Base-by-base conservation (phyloP, 2,329 filamentous ascomycete species). In the Alternaria incomplexa region DNA sequence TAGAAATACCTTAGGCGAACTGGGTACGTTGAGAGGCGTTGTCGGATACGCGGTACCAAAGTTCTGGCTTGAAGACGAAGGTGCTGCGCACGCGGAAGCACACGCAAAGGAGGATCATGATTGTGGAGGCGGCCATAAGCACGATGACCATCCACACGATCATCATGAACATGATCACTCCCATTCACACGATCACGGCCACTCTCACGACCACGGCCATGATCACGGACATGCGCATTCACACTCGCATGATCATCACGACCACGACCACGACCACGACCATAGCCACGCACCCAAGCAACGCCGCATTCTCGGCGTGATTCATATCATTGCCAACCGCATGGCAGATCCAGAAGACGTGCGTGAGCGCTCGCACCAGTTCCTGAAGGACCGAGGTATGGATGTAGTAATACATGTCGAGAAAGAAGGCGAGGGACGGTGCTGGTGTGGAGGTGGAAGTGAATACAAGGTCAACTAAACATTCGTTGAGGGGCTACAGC, bases 381-480 rank as follows among this genome's bases (percentile, higher is more conserved):
- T 93, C 69, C 83, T 97, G 22, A 81, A 85, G 8, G 87, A 87
- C 55, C 87, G 91, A 67, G 88, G 89, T 45, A 91, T 97, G 81
- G 90, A 97, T 73, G 88, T 93, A 12, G 89, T 96, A 25, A 87
- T 97, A 6, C 95, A 97, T 80, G 91, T 97, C 2, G 95, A 97
- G 80, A 85, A 90, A 50, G 93, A 97, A 73, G 92, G 91, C 0
- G 93, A 97, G 54, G 83, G 82, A 5, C 80, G 83, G 60, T 90
- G 88, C 73, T 90, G 88, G 88, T 90, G 88, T 74, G 85, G 85
- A 23, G 83, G 85, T 12, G 84, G 84, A 15, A 46, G 57, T 28
- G 61, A 60, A 15, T 60, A 60, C 22, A 60, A 63, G 51, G 26
- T 30, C 26, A 63, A 47, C 4, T 63, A 28, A 47, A 30, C 28